Conservation (phyloP, 108 stramenopile species). For the Cyclotella distinguenda region DNA sequence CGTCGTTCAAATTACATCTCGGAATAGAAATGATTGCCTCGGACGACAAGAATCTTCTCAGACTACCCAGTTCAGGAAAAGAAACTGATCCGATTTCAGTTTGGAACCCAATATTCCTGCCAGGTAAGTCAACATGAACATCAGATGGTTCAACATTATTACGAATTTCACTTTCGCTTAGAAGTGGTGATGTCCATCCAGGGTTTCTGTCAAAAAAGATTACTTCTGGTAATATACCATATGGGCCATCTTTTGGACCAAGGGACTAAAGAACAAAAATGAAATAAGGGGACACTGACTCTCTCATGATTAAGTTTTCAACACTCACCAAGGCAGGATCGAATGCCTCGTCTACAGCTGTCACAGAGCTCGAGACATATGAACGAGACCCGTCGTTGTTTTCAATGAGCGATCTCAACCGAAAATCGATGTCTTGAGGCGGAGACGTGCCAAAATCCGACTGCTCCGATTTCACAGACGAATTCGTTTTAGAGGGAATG, state of each 20-base stretch:
- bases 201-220: constrained; percentile 51
- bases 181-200: constrained; percentile 31
- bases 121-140: constrained; percentile 17
- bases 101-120: constrained; percentile 54
- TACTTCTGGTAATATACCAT: constrained; percentile 39
- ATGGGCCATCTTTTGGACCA: constrained; percentile 57
- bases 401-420: constrained; percentile 17
- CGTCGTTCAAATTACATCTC: constrained; percentile 13
- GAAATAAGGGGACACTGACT: no score
- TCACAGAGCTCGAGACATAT: constrained; percentile 34
- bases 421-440: constrained; percentile 19
- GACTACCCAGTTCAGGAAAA: constrained; percentile 32
- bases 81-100: constrained; percentile 57
- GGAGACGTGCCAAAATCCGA: constrained; percentile 14
- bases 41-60: constrained; percentile 15
- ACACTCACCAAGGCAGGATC: no score
- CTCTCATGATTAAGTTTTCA: no score
- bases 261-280: no score
- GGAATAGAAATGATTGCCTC: constrained; percentile 33
- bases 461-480: not conserved
- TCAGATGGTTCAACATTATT: constrained; percentile 10
- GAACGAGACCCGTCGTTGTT: constrained; percentile 30
- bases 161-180: constrained; percentile 18
- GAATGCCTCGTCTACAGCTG: constrained; percentile 20
- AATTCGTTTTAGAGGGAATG: not conserved